Conservation (phyloP, 768 basidiomycete genomes). For the Neoboletus subvelutipes region DNA sequence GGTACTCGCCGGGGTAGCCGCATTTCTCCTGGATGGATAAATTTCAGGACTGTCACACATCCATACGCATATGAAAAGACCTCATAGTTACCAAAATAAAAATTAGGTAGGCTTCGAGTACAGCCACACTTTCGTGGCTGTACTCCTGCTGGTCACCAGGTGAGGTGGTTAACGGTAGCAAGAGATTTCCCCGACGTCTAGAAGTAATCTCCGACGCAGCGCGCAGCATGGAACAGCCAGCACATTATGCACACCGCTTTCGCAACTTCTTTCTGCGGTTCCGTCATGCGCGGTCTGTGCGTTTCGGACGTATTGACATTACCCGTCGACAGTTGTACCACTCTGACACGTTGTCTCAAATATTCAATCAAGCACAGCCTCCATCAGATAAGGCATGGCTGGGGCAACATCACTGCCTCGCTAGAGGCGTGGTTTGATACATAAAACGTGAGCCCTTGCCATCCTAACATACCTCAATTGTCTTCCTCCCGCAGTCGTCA, state of each 20-base stretch:
- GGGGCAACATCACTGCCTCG: conserved; percentile 21
- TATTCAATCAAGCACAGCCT: conserved; percentile 11
- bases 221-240: background rate
- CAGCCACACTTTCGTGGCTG: background rate
- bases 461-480: background rate
- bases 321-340: background rate
- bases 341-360: background rate
- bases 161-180: background rate
- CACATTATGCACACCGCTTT: background rate
- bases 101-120: background rate
- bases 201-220: background rate
- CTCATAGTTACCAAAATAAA: too few relatives aligned
- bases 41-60: background rate
- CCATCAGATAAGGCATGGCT: conserved; percentile 2
- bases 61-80: background rate
- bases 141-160: too few relatives aligned
- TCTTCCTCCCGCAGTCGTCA: conserved; percentile 1
- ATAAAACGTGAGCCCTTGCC: conserved; percentile 18
- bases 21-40: conserved; percentile 40
- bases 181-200: background rate
- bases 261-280: background rate
- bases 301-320: background rate
- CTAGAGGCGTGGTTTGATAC: conserved; percentile 5
- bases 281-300: background rate
- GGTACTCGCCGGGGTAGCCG: conserved; percentile 77